phyloP scores from a whole-genome alignment of 1,284 basidiomycete genomes.

The Schizopora paradoxa region DNA sequence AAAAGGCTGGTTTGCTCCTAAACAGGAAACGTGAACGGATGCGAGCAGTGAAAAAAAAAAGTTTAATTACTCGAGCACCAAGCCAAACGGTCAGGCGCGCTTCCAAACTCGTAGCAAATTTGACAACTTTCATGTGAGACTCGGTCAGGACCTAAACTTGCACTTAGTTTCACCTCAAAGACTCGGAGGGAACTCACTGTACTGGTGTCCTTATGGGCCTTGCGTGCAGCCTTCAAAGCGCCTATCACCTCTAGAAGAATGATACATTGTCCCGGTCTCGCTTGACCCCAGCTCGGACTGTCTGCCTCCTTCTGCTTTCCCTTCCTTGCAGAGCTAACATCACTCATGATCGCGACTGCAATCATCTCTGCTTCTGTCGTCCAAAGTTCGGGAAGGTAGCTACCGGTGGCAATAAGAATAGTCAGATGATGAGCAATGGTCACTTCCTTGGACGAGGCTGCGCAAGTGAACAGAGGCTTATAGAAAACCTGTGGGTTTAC shows the following conservation, averaged over 20 bases:
- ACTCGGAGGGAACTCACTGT: slow-evolving; percentile 9
- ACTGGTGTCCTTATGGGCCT: slow-evolving; percentile 33
- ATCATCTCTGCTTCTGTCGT: slow-evolving; percentile 73
- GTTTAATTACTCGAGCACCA: slow-evolving; percentile 49
- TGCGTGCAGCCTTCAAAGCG: slow-evolving; percentile 40
- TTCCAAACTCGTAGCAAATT: slow-evolving; percentile 58
- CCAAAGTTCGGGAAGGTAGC: slow-evolving; percentile 61
- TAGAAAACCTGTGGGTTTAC: slow-evolving; percentile 63
- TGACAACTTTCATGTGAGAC: slow-evolving; percentile 33
- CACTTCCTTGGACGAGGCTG: slow-evolving; percentile 54
- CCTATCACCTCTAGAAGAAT: slow-evolving; percentile 60
- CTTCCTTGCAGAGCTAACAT: slow-evolving; percentile 33
- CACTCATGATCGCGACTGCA: slow-evolving; percentile 61
- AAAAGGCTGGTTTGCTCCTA: slow-evolving; percentile 49
- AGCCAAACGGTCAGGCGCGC: slow-evolving; percentile 51
- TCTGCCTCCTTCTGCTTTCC: slow-evolving; percentile 26
- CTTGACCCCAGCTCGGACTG: slow-evolving; percentile 35
- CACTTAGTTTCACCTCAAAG: background rate
- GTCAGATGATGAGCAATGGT: slow-evolving; percentile 55
- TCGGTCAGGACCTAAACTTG: slow-evolving; percentile 29
- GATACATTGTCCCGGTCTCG: slow-evolving; percentile 61
- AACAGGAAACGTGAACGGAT: slow-evolving; percentile 2
- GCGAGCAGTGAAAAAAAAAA: background rate
- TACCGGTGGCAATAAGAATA: slow-evolving; percentile 44
- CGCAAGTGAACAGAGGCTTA: slow-evolving; percentile 69